Conservation (phyloP, 106 monocot genomes). For the Posidonia australis region DNA sequence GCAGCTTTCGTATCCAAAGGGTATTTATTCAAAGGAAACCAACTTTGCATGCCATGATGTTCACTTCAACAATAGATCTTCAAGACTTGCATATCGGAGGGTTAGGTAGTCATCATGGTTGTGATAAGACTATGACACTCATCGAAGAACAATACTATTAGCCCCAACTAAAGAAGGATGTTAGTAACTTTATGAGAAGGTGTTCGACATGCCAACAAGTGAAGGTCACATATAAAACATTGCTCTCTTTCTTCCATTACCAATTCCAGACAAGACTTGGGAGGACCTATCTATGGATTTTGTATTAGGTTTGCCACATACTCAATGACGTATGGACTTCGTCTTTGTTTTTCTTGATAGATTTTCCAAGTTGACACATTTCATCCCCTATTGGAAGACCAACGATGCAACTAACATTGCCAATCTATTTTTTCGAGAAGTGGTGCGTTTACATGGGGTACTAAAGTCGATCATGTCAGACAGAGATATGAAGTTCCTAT, state of each 20-base stretch:
- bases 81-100: neutral
- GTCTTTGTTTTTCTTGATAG: neutral
- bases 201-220: no score
- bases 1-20: neutral
- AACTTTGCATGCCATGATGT: neutral
- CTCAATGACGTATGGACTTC: neutral
- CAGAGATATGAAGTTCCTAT: neutral
- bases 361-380: conserved; percentile 8
- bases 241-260: no score
- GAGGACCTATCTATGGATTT: conserved; percentile 4
- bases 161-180: neutral
- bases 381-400: neutral
- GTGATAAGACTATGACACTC: neutral
- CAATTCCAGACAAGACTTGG: neutral
- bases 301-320: neutral
- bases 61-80: neutral
- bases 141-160: neutral
- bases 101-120: neutral
- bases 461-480: neutral
- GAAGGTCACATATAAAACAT: no score
- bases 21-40: neutral
- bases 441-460: neutral
- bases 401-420: neutral
- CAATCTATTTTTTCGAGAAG: neutral
- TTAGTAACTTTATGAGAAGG: no score